phyloP scores from a whole-genome alignment of 495 filamentous ascomycete genomes.

The Aspergillus nidulans region DNA sequence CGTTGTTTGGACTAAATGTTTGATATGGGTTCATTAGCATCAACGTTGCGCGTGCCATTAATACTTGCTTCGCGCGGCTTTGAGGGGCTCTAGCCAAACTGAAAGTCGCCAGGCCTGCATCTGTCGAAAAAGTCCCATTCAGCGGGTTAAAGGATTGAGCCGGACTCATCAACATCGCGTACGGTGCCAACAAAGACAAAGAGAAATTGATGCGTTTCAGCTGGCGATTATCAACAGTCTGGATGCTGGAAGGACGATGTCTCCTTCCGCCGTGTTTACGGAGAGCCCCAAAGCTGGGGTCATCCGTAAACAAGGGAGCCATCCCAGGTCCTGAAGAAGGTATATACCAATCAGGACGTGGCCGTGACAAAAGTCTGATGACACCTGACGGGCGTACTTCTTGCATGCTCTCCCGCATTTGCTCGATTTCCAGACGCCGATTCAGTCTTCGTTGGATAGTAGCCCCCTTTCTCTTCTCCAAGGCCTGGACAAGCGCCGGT shows the following conservation, averaged over 20 bases:
- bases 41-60: slow-evolving; percentile 19
- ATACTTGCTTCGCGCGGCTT: neutral
- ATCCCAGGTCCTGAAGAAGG: slow-evolving; percentile 11
- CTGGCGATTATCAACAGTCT: neutral
- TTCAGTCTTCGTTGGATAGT: slow-evolving; percentile 26
- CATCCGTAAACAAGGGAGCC: slow-evolving; percentile 23
- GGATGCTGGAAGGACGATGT: neutral
- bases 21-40: slow-evolving; percentile 47
- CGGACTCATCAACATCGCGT: slow-evolving; percentile 46
- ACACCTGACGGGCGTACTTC: slow-evolving; percentile 13
- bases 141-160: slow-evolving; percentile 35
- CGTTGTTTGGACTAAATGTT: slow-evolving; percentile 33
- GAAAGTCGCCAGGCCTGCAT: slow-evolving; percentile 19
- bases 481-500: slow-evolving; percentile 26
- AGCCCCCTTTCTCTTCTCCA: slow-evolving; percentile 29
- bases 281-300: neutral
- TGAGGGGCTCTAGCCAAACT: neutral
- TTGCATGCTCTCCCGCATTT: slow-evolving; percentile 6
- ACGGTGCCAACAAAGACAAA: slow-evolving; percentile 26
- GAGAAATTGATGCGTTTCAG: slow-evolving; percentile 18
- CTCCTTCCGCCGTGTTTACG: neutral
- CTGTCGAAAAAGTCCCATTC: slow-evolving; percentile 45
- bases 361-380: slow-evolving; percentile 33
- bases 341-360: slow-evolving; percentile 15
- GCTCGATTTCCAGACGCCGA: slow-evolving; percentile 20